Conservation (phyloP, 2,329 filamentous ascomycete species). For the Fusarium poae region DNA sequence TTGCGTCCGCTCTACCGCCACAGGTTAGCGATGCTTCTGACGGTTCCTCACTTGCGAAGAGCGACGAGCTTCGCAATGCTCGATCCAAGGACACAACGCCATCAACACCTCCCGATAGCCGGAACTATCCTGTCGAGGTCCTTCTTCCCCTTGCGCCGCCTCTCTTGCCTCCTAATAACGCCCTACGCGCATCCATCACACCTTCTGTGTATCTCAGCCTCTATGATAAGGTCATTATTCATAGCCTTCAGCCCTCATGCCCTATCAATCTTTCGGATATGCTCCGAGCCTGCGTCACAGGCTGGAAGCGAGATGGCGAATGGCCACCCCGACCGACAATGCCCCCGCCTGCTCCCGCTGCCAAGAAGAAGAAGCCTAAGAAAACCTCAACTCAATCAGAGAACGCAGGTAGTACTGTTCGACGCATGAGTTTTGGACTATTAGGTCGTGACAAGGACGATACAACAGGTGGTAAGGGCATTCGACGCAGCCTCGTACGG, state of each 20-base stretch:
- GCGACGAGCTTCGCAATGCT: constrained; percentile 52
- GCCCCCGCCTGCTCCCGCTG: constrained; percentile 54
- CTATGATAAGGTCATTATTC: constrained; percentile 88
- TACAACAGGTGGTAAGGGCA: constrained; percentile 54
- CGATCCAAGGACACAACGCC: constrained; percentile 53
- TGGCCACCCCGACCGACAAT: constrained; percentile 77
- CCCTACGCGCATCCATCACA: constrained; percentile 81
- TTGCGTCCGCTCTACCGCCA: constrained; percentile 38
- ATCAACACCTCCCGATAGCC: constrained; percentile 42
- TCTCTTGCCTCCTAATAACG: constrained; percentile 78
- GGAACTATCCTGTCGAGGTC: constrained; percentile 66
- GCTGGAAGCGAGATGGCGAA: constrained; percentile 93
- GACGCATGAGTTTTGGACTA: constrained; percentile 64
- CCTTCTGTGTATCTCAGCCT: constrained; percentile 82
- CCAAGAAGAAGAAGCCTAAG: constrained; percentile 58
- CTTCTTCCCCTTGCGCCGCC: constrained; percentile 80
- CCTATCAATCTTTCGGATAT: constrained; percentile 90
- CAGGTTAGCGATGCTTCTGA: constrained; percentile 54
- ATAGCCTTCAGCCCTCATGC: constrained; percentile 83
- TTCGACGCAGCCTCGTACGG: constrained; percentile 62
- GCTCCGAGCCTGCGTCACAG: constrained; percentile 82
- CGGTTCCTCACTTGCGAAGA: constrained; percentile 58
- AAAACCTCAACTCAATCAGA: constrained; percentile 41
- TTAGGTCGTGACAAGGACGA: constrained; percentile 58
- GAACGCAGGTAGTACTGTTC: constrained; percentile 49